These are phyloP conservation scores for Claviceps sp. DNA, from an alignment of 2,329 filamentous ascomycete genomes.

Conservation along the genomic window DNA sequence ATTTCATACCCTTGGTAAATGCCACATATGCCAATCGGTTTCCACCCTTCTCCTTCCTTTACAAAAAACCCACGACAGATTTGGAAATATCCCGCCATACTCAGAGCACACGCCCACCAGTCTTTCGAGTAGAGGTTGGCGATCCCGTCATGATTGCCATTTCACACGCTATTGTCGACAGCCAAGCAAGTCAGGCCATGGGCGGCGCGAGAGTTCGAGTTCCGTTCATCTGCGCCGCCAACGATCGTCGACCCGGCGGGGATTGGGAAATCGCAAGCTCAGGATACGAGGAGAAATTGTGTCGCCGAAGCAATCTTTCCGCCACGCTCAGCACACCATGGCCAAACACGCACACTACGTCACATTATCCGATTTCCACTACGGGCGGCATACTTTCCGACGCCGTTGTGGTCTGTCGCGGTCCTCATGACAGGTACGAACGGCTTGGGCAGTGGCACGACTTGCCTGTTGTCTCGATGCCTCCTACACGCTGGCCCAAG, in stretches of 20 bases:
- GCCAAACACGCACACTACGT: conserved; percentile 26
- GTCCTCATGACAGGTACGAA: conserved; percentile 52
- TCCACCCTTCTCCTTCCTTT: conserved; percentile 46
- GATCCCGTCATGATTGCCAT: conserved; percentile 50
- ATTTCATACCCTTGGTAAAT: conserved; percentile 53
- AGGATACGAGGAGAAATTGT: conserved; percentile 51
- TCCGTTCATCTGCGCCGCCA: conserved; percentile 59
- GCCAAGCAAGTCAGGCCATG: conserved; percentile 19
- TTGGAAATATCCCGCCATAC: conserved; percentile 25
- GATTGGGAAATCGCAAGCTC: conserved; percentile 57
- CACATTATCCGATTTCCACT: conserved; percentile 59
- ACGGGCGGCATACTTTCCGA: conserved; percentile 58
- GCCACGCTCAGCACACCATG: conserved; percentile 52
- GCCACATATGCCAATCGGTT: conserved; percentile 39
- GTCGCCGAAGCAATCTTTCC: conserved; percentile 59
- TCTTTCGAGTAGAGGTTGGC: conserved; percentile 37
- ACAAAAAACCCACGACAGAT: conserved; percentile 35
- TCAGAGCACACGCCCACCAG: conserved; percentile 24
- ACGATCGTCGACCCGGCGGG: conserved; percentile 64
- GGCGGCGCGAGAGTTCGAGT: conserved; percentile 28
- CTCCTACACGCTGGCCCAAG: conserved; percentile 60
- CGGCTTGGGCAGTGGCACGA: conserved; percentile 40
- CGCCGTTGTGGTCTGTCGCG: conserved; percentile 59
- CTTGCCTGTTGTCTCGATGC: conserved; percentile 60
- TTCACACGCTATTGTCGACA: conserved; percentile 35